Evolutionary conservation across 2,329 filamentous ascomycete species (phyloP), one percentile per base, ranked within the genome.

Genomic region (Neonectria hederae): DNA sequence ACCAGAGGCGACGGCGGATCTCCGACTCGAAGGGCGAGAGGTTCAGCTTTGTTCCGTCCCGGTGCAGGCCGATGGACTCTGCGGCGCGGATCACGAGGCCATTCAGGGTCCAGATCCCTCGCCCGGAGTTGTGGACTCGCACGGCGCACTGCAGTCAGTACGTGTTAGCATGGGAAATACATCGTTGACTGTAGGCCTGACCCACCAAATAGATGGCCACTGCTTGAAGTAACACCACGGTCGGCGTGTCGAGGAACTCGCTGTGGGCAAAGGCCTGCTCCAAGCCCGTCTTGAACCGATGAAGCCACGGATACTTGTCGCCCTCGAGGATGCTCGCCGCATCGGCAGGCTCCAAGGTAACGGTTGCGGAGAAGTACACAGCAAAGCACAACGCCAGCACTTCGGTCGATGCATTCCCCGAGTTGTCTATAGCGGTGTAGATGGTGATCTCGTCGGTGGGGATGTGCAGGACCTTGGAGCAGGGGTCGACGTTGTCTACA

Each of bases 1-100:
- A 88, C 83, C 87, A 89, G 0, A 89, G 69, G 1, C 87, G 79
- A 2, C 87, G 80, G 7, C 86, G 79, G 64, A 88, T 82, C 68
- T 89, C 86, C 1, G 82, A 79, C 54, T 89, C 86, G 49, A 86
- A 88, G 0, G 84, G 81, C 0, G 82, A 77, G 0, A 89, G 74
- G 0, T 80, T 80, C 2, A 87, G 76, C 21, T 78, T 74, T 1
- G 72, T 75, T 10, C 80, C 79, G 53, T 88, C 86, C 11, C 84
- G 80, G 65, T 89, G 86, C 2, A 89, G 77, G 0, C 87, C 87
- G 28, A 88, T 81, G 2, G 79, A 79, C 64, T 84, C 79, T 2
- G 82, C 83, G 19, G 83, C 77, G 9, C 83, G 78, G 30, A 85
- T 76, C 2, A 80, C 80, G 3, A 83, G 74, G 0, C 83, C 83